A percentile compares a stretch with the other conserved stretches of the same genome.
These are phyloP conservation scores for Agastache rugosa DNA, from an alignment of 257 asterid species.

Conservation along the genomic window DNA sequence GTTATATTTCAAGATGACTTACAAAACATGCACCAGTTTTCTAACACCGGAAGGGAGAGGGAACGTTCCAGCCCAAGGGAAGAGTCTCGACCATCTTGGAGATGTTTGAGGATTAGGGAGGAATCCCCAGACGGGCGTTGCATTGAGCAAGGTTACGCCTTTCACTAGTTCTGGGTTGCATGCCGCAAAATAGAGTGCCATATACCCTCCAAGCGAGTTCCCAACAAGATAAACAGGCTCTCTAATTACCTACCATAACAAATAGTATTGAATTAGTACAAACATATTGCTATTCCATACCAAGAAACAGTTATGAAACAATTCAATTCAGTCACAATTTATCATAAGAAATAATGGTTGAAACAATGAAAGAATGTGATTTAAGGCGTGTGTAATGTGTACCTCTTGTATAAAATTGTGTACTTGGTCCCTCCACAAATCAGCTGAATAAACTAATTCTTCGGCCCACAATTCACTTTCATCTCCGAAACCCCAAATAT, in stretches of 20 bases:
- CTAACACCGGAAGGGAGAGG: constrained; percentile 76
- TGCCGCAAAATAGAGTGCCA: constrained; percentile 91
- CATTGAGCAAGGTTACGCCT: constrained; percentile 89
- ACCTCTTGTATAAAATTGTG: constrained; percentile 83
- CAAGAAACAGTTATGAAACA: constrained; percentile 22
- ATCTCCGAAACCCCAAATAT: constrained; percentile 88
- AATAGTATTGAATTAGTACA: constrained; percentile 15
- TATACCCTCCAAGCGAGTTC: constrained; percentile 92
- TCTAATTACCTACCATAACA: constrained; percentile 65
- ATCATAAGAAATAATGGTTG: neutral
- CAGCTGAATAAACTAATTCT: constrained; percentile 81
- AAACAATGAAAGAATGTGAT: constrained; percentile 3
- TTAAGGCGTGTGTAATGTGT: constrained; percentile 24
- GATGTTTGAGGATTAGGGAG: constrained; percentile 84
- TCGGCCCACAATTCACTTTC: constrained; percentile 88
- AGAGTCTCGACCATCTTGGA: constrained; percentile 73
- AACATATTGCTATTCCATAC: constrained; percentile 2
- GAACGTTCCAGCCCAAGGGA: constrained; percentile 93
- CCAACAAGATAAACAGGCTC: constrained; percentile 96
- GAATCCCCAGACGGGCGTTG: constrained; percentile 96
- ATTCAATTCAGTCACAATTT: neutral
- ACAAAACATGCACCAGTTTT: constrained; percentile 67
- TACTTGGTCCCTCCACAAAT: constrained; percentile 92
- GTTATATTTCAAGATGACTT: constrained; percentile 7
- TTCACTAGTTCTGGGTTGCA: constrained; percentile 80